Base-by-base conservation (phyloP, 306 rosid species). In the Rosa persica region DNA sequence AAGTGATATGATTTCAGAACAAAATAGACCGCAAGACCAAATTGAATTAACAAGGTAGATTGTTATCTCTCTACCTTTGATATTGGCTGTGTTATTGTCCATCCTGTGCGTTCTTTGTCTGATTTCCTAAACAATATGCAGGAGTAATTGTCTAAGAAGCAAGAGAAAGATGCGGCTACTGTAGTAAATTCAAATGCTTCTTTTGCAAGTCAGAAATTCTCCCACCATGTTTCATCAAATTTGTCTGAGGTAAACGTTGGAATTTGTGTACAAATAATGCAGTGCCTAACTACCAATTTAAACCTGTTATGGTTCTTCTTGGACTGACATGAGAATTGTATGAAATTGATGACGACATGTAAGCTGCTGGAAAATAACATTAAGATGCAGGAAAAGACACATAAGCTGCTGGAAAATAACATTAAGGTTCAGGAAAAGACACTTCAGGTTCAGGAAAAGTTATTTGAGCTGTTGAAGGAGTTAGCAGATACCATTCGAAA, bases 81-180 rank as follows among this genome's bases (percentile, higher is more conserved):
- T 66, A 11, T 19, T 49, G 10, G 19, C 42, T 73, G 1, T 27
- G 57, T 47, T 36, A 43, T 73, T 36, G 46, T n/a, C 54, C 64
- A 51, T 66, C 49, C 67, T 73, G 12, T 27, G 6, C 0, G 15
- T 79, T 49, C 51, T 42, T 20, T 34, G 20, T 38, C 62, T 64
- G 39, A 47, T 66, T 42, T 66, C 38, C 20, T 49, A 9, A 73
- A 66, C 78, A 80, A 79, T 19, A 40, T 73, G 79, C 68, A 65
- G 60, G 79, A 66, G 60, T 54, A 52, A 54, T 12, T 8, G 12
- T 51, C 64, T 8, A 40, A 66, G 78, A 46, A 74, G 48, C 74
- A 69, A 20, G 79, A 66, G 61, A 74, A 74, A 64, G 61, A 42
- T 51, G 74, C 74, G 19, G 74, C 74, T 66, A 27, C 4, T 40